phyloP scores from a whole-genome alignment of 163 green algal genomes.

The Scenedesmus sp. region DNA sequence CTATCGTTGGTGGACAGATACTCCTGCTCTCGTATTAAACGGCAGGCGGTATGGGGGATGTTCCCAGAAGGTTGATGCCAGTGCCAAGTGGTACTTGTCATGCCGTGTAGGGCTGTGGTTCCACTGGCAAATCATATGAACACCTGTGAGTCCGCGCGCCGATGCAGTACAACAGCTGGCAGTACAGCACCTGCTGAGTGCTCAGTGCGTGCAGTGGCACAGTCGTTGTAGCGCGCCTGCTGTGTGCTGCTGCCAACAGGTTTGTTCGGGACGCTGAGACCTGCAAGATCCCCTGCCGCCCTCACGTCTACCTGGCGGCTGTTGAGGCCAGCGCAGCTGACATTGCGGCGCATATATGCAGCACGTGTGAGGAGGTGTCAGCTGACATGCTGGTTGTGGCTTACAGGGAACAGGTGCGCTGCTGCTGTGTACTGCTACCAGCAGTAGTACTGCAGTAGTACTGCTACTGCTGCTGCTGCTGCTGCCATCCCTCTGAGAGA shows the following conservation, averaged over 20 bases:
- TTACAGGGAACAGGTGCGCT: neutral
- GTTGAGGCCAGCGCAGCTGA: neutral
- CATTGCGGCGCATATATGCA: neutral
- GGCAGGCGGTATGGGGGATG: too few relatives aligned
- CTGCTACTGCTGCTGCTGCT: neutral
- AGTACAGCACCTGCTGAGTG: neutral
- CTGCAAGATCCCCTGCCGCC: neutral
- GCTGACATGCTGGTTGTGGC: neutral
- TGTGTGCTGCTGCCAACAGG: neutral
- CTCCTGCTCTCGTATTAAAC: too few relatives aligned
- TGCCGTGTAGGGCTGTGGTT: too few relatives aligned
- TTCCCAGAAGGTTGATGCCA: too few relatives aligned
- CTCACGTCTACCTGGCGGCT: neutral
- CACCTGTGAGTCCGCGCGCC: too few relatives aligned
- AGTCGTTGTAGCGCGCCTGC: neutral
- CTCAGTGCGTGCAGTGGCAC: neutral
- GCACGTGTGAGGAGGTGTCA: neutral
- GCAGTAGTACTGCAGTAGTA: too few relatives aligned
- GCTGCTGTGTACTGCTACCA: neutral
- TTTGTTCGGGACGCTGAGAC: neutral
- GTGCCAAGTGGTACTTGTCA: too few relatives aligned
- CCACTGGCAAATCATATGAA: too few relatives aligned
- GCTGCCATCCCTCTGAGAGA: neutral
- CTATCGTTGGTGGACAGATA: too few relatives aligned
- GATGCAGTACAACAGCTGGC: too few relatives aligned